Evolutionary conservation across 106 monocot species (phyloP).

Genomic region (Dioscorea dumetorum): DNA sequence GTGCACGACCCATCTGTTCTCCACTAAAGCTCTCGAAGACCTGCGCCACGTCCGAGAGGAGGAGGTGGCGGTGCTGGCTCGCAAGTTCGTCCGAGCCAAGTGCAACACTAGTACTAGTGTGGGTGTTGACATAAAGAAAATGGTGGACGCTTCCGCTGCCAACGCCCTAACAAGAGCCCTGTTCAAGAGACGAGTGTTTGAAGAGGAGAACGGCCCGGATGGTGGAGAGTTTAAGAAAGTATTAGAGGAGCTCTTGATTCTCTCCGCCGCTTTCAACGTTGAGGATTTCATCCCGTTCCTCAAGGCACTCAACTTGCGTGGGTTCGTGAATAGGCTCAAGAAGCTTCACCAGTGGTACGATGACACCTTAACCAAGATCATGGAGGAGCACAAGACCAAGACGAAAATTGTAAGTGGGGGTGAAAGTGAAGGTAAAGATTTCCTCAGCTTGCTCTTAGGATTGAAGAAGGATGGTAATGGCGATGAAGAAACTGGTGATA

Average conservation of each 20-base stretch:
- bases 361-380: slow-evolving; percentile 18
- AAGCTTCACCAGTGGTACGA: slow-evolving; percentile 27
- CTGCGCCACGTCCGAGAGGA: slow-evolving; percentile 18
- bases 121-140: slow-evolving; percentile 12
- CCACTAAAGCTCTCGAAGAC: slow-evolving; percentile 41
- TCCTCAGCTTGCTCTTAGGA: slow-evolving; percentile 30
- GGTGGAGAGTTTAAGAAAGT: slow-evolving; percentile 42
- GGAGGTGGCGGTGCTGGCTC: slow-evolving; percentile 17
- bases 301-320: slow-evolving; percentile 29
- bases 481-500: slow-evolving; percentile 7
- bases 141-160: slow-evolving; percentile 24
- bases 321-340: slow-evolving; percentile 43
- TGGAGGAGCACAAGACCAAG: slow-evolving; percentile 17
- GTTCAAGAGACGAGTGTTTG: slow-evolving; percentile 33
- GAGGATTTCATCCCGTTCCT: slow-evolving; percentile 42
- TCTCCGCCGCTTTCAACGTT: slow-evolving; percentile 39
- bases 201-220: slow-evolving; percentile 2
- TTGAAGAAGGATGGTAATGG: slow-evolving; percentile 11
- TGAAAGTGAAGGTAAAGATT: slow-evolving; percentile 3
- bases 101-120: too few species aligned
- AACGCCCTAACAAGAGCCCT: slow-evolving; percentile 36
- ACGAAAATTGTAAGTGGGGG: too few species aligned
- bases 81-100: neutral
- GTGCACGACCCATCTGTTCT: slow-evolving; percentile 38
- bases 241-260: slow-evolving; percentile 40